These are phyloP conservation scores for Colletotrichum tofieldiae DNA, from an alignment of 2,329 filamentous ascomycete genomes.

Conservation along the genomic window DNA sequence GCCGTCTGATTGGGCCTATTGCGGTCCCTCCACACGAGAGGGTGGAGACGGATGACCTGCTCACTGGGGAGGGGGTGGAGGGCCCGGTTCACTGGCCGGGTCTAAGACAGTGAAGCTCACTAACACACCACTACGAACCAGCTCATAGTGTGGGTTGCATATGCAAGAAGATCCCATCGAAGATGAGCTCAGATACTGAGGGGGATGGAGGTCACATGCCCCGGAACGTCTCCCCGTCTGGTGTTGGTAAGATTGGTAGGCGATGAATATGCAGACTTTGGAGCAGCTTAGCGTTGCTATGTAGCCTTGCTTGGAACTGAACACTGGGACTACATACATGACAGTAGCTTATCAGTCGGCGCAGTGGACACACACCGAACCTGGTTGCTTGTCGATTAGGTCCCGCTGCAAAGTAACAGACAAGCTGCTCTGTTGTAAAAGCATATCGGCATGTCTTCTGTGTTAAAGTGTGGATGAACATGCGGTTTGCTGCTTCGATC, in stretches of 20 bases:
- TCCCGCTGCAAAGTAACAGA: slow-evolving; percentile 4
- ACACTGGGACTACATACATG: background rate
- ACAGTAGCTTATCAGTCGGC: slow-evolving; percentile 4
- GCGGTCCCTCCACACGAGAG: slow-evolving; percentile 17
- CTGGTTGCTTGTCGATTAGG: background rate
- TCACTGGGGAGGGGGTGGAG: slow-evolving; percentile 28
- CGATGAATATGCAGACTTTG: background rate
- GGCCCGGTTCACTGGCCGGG: slow-evolving; percentile 13
- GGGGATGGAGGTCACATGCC: slow-evolving; percentile 6
- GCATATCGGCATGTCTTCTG: slow-evolving; percentile 7
- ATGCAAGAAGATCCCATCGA: slow-evolving; percentile 2
- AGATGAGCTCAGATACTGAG: background rate
- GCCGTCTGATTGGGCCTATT: slow-evolving; percentile 31
- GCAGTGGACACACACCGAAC: background rate
- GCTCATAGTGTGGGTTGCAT: background rate
- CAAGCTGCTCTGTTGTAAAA: slow-evolving; percentile 2
- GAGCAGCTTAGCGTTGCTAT: background rate
- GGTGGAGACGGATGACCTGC: slow-evolving; percentile 39
- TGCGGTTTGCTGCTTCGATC: slow-evolving; percentile 24
- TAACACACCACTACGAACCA: slow-evolving; percentile 19
- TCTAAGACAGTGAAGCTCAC: slow-evolving; percentile 24
- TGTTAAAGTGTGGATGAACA: slow-evolving; percentile 33
- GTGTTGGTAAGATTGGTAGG: background rate
- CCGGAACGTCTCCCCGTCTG: background rate
- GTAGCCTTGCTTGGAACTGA: background rate